Percentiles rank a stretch among this genome's conserved stretches.
phyloP scores from a whole-genome alignment of 2,329 filamentous ascomycete genomes.

The Tolypocladium amazonense region DNA sequence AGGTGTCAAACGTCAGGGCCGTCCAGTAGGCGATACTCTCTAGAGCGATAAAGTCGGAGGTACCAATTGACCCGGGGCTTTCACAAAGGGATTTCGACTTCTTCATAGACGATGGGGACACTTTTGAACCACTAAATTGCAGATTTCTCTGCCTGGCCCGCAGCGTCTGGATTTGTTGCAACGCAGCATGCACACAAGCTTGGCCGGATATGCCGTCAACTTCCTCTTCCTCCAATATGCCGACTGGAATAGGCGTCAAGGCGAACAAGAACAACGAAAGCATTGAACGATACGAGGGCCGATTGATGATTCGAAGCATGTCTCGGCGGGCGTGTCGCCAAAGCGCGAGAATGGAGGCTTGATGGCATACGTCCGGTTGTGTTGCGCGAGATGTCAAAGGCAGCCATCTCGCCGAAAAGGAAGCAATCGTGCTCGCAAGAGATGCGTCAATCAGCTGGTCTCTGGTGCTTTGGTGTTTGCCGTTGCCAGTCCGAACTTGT shows the following conservation, averaged over 20 bases:
- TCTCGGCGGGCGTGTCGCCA: slow-evolving; percentile 26
- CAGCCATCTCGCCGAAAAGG: slow-evolving; percentile 19
- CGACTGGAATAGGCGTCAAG: slow-evolving; percentile 26
- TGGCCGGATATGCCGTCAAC: slow-evolving; percentile 26
- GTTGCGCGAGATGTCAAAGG: slow-evolving; percentile 8
- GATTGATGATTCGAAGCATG: slow-evolving; percentile 28
- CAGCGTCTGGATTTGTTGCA: slow-evolving; percentile 28
- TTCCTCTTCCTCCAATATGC: slow-evolving; percentile 29
- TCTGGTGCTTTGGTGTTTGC: slow-evolving; percentile 6
- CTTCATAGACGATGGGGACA: slow-evolving; percentile 15
- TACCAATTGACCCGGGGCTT: slow-evolving; percentile 15
- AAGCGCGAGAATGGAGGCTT: slow-evolving; percentile 10
- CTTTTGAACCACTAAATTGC: slow-evolving; percentile 29
- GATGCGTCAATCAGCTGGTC: slow-evolving; percentile 13
- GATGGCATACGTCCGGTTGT: slow-evolving; percentile 4
- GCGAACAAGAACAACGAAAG: slow-evolving; percentile 27
- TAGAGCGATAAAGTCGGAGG: slow-evolving; percentile 21
- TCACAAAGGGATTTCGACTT: slow-evolving; percentile 9
- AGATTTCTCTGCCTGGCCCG: slow-evolving; percentile 26
- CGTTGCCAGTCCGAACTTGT: slow-evolving; percentile 1
- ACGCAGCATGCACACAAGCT: slow-evolving; percentile 26
- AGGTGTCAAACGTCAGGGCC: slow-evolving; percentile 30
- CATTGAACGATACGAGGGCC: slow-evolving; percentile 29
- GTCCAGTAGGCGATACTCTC: slow-evolving; percentile 31
- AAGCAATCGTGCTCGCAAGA: slow-evolving; percentile 13